Base-by-base conservation (phyloP, 225 moss, liverwort and hornwort species). In the Rhytidiadelphus loreus region DNA sequence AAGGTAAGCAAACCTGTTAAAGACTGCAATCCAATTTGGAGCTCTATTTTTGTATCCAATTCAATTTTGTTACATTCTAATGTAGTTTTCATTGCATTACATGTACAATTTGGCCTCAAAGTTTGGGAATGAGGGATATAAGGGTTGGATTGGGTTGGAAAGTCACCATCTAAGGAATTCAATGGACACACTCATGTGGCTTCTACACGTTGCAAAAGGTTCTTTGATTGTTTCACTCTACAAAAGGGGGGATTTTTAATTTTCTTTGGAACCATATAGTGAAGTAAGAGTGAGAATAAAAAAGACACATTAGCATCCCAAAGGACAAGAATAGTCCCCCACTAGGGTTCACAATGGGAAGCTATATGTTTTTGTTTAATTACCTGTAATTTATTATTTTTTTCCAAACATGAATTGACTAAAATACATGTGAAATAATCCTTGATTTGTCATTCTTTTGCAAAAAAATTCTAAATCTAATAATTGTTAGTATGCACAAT, bases 1-100 rank as follows among this genome's bases (percentile, higher is more conserved):
- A 28, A 72, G 0, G 0, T 44, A 28, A 72, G 28, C 0, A 44
- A 0, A 72, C 6, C 11, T 3, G 46, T 18, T 17, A 46, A 46
- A 1, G 30, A 46, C 6, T 18, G 11, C 4, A 73, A 0, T 1
- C 1, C 18, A 30, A 73, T 30, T 72, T 29, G 1, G 7, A 73
- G 2, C 18, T 73, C 30, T 46, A 30, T 18, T 72, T 73, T 46
- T 19, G 11, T 18, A 46, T 11, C 1, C 1, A 46, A 46, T 73
- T 73, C 11, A 72, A 72, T 44, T 44, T 72, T 44, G 14, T 72
- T 44, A 30, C 14, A 29, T 44, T 16, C 26, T 71, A 43, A 43
- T 71, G 16, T 43, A 71, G 1, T 26, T 71, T 66, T 43, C 43
- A 14, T 39, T 25, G 16, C 25, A 43, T 71, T 43, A 43, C 43